Percentiles rank a stretch among this genome's conserved stretches.
Conservation (phyloP, 208 protist species). For the Leishmania gerbilli region DNA sequence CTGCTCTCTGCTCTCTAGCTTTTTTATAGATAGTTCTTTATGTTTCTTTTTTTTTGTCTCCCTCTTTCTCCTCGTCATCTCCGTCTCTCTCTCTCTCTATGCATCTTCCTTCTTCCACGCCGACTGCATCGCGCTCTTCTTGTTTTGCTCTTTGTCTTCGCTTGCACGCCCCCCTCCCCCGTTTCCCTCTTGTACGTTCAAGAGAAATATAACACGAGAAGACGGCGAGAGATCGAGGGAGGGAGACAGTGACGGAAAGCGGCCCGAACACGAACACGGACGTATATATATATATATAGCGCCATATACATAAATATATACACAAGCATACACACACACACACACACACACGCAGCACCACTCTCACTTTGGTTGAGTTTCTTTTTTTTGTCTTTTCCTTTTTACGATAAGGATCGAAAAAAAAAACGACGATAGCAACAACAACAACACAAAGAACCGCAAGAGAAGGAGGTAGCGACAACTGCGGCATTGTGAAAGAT, state of each 20-base stretch:
- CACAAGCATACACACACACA: no score
- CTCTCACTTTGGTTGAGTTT: background rate
- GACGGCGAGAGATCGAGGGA: no score
- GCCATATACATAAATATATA: no score
- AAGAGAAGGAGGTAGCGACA: background rate
- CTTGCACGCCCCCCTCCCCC: no score
- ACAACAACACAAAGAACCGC: background rate
- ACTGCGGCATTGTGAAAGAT: background rate
- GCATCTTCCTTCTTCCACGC: constrained; percentile 12
- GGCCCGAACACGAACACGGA: no score
- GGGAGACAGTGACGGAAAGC: no score
- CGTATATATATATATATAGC: no score
- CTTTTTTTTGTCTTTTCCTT: constrained; percentile 10
- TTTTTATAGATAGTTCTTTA: background rate
- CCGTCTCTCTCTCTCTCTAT: constrained; percentile 3
- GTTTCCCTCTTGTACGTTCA: no score
- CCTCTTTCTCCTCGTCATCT: background rate
- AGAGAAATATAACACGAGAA: no score
- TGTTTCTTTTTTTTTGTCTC: constrained; percentile 7
- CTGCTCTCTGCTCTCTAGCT: background rate
- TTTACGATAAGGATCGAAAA: constrained; percentile 1
- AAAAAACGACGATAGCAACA: background rate
- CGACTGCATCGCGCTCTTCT: background rate
- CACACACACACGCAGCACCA: no score
- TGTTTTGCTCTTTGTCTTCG: no score